Base-by-base conservation (phyloP, 768 basidiomycete species). In the Sistotremastrum suecicum region DNA sequence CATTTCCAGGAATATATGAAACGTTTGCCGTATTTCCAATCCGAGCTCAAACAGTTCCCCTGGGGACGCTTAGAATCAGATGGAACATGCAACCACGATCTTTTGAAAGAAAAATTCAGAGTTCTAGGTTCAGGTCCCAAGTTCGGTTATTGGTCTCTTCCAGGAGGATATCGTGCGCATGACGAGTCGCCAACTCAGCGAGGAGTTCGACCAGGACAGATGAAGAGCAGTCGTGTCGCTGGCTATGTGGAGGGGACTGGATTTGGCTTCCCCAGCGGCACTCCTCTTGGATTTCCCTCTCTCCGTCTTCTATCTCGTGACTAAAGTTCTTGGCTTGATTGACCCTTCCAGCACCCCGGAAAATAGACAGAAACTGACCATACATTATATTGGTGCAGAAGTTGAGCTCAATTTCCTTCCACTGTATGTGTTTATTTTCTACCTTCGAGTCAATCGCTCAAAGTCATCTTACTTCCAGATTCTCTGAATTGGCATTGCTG, bases 231-330 rank as follows among this genome's bases (percentile, higher is more conserved):
- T 46, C 43, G 9, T 54, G 55, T 58, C 38, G 57, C 58, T 46
- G 67, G 63, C 11, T 61, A 59, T 45, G 41, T 71, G 70, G 71
- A 64, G 71, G 35, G 59, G 62, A 40, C 53, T 72, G 28, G 63
- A 70, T 34, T 54, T 68, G 37, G 54, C 56, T 29, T 69, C 69
- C 20, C 66, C 68, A 5, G 68, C 66, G 0, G 66, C 62, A 29
- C 58, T 72, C 35, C 57, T 69, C n/a, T 57, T 72, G 52, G 64
- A 68, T 43, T 70, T 61, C 50, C 67, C 70, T 6, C 53, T 72
- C 49, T 59, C 62, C 10, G 56, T 67, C 28, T 71, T 68, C 48
- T 58, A 63, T 20, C 50, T 71, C 29, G 50, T 66, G 35, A 60
- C 60, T 43, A 52, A 64, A 40, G 53, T 64, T 41, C 53, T 71